Evolutionary conservation across 2,329 filamentous ascomycete species (phyloP).

Genomic region (Colletotrichum horii): DNA sequence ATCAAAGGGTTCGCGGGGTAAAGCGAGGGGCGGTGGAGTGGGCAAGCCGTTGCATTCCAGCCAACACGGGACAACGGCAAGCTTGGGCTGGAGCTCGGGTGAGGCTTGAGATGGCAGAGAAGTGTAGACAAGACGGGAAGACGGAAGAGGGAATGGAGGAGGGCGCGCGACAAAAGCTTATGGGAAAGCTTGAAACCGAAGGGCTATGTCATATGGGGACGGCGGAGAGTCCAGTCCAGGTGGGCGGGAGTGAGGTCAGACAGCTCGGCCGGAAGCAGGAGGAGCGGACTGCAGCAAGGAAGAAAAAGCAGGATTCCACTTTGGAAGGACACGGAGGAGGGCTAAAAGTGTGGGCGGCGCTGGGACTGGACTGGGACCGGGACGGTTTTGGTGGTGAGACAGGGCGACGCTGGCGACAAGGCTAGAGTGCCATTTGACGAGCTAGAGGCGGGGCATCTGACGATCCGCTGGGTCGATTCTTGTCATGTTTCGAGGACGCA

Average conservation of each 20-base stretch:
- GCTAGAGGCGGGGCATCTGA: conserved; percentile 16
- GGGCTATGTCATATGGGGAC: conserved; percentile 10
- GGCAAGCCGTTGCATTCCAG: background rate
- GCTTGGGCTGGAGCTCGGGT: background rate
- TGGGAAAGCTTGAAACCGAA: conserved; percentile 7
- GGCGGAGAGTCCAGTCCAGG: background rate
- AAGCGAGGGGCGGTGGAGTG: background rate
- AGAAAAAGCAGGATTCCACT: background rate
- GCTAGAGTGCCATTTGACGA: background rate
- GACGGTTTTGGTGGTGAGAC: conserved; percentile 23
- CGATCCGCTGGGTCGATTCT: conserved; percentile 1
- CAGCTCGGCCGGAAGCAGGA: background rate
- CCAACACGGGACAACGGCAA: background rate
- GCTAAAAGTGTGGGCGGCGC: conserved; percentile 6
- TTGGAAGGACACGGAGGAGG: background rate
- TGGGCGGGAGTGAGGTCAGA: background rate
- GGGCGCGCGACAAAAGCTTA: conserved; percentile 7
- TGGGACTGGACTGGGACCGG: background rate
- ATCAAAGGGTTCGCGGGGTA: conserved; percentile 8
- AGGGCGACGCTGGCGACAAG: conserved; percentile 30
- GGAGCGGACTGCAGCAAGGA: background rate
- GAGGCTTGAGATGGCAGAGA: background rate
- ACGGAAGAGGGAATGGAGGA: background rate
- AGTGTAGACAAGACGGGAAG: conserved; percentile 4
- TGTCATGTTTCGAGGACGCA: background rate